Evolutionary conservation across 345 rosid genomes (phyloP), one percentile per base, ranked within the genome.

Genomic region (Gossypium herbaceum): DNA sequence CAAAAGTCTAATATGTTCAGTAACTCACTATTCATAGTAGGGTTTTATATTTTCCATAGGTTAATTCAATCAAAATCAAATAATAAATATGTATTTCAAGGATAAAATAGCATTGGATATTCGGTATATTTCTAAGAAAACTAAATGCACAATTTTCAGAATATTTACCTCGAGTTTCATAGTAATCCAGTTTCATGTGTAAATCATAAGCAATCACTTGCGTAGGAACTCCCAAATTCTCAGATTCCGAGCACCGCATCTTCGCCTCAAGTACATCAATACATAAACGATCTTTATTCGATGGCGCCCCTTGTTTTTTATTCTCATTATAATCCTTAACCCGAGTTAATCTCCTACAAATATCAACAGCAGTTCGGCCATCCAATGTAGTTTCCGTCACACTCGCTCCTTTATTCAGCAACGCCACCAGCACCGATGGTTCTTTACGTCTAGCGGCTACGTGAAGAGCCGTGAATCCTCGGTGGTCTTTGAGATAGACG

Each of bases 391-490:
- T 29, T 19, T 79, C 87, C 24, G 75, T 66, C 29, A 78, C 82
- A 19, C 41, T 9, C 25, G 84, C 87, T 48, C 88, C 88, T 54
- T 76, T 82, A 11, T 54, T 12, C 60, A 87, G 72, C 69, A 87
- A 71, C 3, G 85, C 68, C 51, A 82, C 11, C 8, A 87, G 64
- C 41, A 85, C 66, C 1, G 80, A 75, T 2, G 86, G 87, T 20
- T 25, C 75, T 71, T 78, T 87, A 2, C 86, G 76, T 82, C 84
- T 82, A 0, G 88, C 85, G 67, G 88, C 90, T 6, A 85, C 79
- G 29, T 87, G 90, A 76, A 87, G 90, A 15, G 74, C 86, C 0
- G 84, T 75, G 75, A 67, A 72, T 11, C 90, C 90, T 17, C 86
- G 70, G 1, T 75, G 68, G 58, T 83, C 75, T 73, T 34, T 80